Base-by-base conservation (phyloP, 2,329 filamentous ascomycete species). In the Cladophialophora chaetospira region DNA sequence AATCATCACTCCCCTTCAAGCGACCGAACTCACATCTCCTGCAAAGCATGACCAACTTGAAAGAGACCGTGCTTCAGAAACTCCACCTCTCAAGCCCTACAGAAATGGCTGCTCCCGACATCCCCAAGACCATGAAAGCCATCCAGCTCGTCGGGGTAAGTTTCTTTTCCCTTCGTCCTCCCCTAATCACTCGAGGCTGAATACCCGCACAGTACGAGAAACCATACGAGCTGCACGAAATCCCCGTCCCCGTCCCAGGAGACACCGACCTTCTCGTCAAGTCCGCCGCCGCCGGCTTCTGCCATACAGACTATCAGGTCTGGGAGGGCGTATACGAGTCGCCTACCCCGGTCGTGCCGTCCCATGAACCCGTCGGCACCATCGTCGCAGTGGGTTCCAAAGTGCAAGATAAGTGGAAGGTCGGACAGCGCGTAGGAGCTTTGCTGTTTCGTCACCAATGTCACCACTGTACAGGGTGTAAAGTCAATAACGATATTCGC, bases 281-380 rank as follows among this genome's bases (percentile, higher is more conserved):
- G 17, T 50, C 62, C 5, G 60, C 35, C 6, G 43, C 43, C 3
- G 43, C 43, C 3, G 43, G 49, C 1, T 65, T 58, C 50, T 64
- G 61, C 25, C 63, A 65, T 15, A 64, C 61, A 10, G 63, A 64
- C 13, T 61, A 62, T 15, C 63, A 65, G 31, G 61, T 65, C 1
- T 50, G 56, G 55, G 54, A 65, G 38, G 61, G 63, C 2, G 54
- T 63, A 17, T 65, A 65, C 46, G 55, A 53, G 19, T 73, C 54
- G 0, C 21, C 53, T 1, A 64, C 70, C 9, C 69, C 70, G 3
- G 65, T 71, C 36, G 67, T 70, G 15, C 67, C 68, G 4, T 72
- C 69, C 10, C 70, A 71, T 52, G 70, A 72, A 43, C 69, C 69
- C 4, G 67, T 68, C 15, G 70, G 69, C 9, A 67, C 58, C 8